phyloP scores from a whole-genome alignment of 257 asterid species.

The Solanum boliviense region DNA sequence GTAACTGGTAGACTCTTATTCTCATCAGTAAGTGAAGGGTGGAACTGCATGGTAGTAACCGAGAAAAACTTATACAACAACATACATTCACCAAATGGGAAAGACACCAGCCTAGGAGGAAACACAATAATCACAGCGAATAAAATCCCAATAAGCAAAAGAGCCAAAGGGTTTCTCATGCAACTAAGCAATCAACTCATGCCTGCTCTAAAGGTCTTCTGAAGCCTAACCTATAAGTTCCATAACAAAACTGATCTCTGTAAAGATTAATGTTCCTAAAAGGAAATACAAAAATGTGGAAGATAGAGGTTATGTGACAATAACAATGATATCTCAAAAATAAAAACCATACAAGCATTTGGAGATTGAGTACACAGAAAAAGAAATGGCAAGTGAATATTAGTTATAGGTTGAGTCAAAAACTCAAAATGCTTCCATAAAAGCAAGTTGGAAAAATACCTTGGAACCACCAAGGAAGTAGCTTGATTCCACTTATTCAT shows the following conservation, averaged over 20 bases:
- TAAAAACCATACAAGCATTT: neutral
- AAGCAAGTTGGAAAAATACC: slow-evolving; percentile 24
- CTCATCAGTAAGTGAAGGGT: neutral
- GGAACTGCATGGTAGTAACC: neutral
- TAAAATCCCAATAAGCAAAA: neutral
- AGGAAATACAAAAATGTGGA: neutral
- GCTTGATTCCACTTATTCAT: slow-evolving; percentile 43
- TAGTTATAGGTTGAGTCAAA: neutral
- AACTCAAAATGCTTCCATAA: neutral
- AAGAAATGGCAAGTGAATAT: neutral
- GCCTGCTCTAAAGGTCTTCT: neutral
- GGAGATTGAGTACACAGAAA: neutral
- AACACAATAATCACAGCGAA: neutral
- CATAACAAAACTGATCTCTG: neutral
- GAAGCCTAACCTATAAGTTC: neutral
- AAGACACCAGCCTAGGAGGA: neutral
- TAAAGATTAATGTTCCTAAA: neutral
- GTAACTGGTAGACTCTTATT: neutral
- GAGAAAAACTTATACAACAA: neutral
- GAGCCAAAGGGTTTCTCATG: neutral
- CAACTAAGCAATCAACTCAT: neutral
- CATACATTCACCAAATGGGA: neutral
- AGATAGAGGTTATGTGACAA: neutral
- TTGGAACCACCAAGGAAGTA: slow-evolving; percentile 44
- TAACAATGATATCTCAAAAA: neutral